Evolutionary conservation across 257 asterid species (phyloP).

Genomic region (Solanum sparsipilum): DNA sequence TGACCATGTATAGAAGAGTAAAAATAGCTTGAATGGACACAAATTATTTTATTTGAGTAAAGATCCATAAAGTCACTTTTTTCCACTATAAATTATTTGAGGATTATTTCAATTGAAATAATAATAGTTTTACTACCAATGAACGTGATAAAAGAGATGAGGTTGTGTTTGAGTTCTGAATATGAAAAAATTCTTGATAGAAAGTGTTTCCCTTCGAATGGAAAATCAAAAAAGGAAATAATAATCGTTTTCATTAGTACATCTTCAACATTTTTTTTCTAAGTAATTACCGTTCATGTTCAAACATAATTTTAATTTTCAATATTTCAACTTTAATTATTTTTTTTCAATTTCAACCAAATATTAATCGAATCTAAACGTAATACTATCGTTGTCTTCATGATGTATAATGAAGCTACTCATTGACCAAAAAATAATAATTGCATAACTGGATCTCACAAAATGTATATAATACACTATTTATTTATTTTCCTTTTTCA

Average conservation of each 20-base stretch:
- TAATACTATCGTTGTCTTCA: neutral
- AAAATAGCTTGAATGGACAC: neutral
- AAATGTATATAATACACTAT: neutral
- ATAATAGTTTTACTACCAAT: neutral
- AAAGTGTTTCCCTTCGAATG: neutral
- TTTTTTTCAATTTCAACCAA: neutral
- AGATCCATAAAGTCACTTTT: neutral
- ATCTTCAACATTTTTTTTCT: neutral
- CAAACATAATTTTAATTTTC: neutral
- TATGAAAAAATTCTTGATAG: no score
- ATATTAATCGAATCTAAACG: neutral
- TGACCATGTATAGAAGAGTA: neutral
- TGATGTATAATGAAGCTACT: neutral
- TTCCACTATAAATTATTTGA: neutral
- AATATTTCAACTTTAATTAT: neutral
- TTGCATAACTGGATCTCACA: neutral
- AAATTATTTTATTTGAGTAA: neutral
- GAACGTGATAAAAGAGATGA: neutral
- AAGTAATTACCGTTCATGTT: neutral
- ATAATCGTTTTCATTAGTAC: no score
- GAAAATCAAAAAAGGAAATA: no score
- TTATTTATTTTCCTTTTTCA: neutral
- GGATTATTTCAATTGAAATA: neutral
- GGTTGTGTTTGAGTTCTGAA: no score
- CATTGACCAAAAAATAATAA: neutral